phyloP scores from a whole-genome alignment of 495 filamentous ascomycete genomes.

The Podospora comata region DNA sequence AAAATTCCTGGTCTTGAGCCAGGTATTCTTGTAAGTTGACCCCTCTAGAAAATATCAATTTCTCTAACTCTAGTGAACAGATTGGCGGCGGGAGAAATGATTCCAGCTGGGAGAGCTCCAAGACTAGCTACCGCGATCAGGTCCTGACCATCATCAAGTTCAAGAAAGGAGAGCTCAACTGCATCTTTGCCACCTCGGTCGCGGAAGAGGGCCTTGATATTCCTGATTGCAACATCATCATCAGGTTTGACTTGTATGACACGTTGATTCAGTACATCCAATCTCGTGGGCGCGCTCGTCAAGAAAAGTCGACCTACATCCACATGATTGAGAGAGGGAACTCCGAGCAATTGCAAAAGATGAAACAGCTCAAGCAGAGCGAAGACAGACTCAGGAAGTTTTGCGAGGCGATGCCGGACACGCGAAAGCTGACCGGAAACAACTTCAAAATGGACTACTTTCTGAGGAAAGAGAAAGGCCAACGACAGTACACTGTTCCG shows the following conservation, averaged over 20 bases:
- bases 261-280: slow-evolving; percentile 96
- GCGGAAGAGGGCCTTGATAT: slow-evolving; percentile 96
- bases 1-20: slow-evolving; percentile 57
- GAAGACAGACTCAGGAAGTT: slow-evolving; percentile 66
- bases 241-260: slow-evolving; percentile 84
- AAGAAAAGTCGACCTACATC: slow-evolving; percentile 71
- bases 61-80: neutral
- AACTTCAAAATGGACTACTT: slow-evolving; percentile 56
- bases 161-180: slow-evolving; percentile 77
- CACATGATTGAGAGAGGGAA: slow-evolving; percentile 78
- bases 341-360: slow-evolving; percentile 48
- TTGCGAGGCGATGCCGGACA: slow-evolving; percentile 70
- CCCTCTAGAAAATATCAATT: neutral
- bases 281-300: slow-evolving; percentile 85
- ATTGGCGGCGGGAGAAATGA: slow-evolving; percentile 32
- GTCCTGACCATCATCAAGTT: slow-evolving; percentile 74
- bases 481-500: slow-evolving; percentile 59
- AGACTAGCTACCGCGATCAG: slow-evolving; percentile 68
- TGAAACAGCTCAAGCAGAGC: slow-evolving; percentile 54
- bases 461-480: slow-evolving; percentile 52
- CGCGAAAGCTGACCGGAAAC: slow-evolving; percentile 65
- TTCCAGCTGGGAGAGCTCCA: slow-evolving; percentile 33
- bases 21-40: slow-evolving; percentile 49
- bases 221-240: slow-evolving; percentile 87
- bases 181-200: slow-evolving; percentile 85